Percentiles rank a stretch among this genome's conserved stretches.
phyloP scores from a whole-genome alignment of 2,329 filamentous ascomycete genomes.

The Basipetospora chlamydospora region DNA sequence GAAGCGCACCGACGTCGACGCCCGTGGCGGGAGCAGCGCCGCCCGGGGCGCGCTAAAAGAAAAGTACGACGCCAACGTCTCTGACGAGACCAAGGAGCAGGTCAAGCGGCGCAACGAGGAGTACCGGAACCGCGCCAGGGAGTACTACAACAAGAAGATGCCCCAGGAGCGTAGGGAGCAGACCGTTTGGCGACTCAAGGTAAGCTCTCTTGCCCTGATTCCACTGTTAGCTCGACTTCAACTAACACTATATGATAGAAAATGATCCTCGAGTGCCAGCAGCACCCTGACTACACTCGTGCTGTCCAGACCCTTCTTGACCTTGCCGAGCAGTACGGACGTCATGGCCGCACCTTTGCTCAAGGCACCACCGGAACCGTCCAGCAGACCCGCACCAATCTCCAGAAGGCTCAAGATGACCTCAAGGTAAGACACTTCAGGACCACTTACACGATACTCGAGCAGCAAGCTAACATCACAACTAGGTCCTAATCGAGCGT shows the following conservation, averaged over 20 bases:
- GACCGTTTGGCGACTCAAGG: constrained; percentile 72
- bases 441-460: constrained; percentile 22
- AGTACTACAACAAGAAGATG: constrained; percentile 76
- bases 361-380: constrained; percentile 52
- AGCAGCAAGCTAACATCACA: constrained; percentile 20
- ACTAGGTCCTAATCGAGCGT: constrained; percentile 65
- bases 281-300: constrained; percentile 82
- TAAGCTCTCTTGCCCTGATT: too few species aligned
- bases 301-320: constrained; percentile 79
- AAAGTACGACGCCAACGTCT: constrained; percentile 45
- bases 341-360: constrained; percentile 53
- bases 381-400: constrained; percentile 54
- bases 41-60: constrained; percentile 33
- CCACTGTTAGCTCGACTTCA: too few species aligned
- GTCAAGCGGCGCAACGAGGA: constrained; percentile 27
- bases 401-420: constrained; percentile 63
- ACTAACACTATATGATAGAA: constrained; percentile 40
- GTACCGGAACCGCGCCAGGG: constrained; percentile 37
- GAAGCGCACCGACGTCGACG: constrained; percentile 31
- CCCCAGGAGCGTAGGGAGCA: constrained; percentile 87
- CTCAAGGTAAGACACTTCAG: constrained; percentile 32
- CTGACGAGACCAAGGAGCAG: constrained; percentile 47
- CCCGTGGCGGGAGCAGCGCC: constrained; percentile 29
- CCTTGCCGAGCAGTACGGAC: constrained; percentile 72
- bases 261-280: constrained; percentile 93